Conservation (phyloP, 352 stramenopile species). For the Blastocystis sp. region DNA sequence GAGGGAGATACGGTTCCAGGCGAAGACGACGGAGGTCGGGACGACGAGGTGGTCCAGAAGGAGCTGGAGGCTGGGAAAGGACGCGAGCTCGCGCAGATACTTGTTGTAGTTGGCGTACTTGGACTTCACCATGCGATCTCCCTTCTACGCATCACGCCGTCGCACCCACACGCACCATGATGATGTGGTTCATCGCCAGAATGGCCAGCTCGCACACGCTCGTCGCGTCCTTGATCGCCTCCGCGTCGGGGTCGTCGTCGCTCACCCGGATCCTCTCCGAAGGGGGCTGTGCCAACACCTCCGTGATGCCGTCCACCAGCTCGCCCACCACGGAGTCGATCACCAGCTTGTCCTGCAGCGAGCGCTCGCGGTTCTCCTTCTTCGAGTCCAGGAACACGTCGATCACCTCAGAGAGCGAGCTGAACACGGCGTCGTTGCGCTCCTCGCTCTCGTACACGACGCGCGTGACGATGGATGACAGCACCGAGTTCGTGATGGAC, state of each 20-base stretch:
- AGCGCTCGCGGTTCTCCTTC: neutral
- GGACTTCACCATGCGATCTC: neutral
- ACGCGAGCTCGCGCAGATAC: slow-evolving; percentile 9
- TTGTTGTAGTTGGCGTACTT: slow-evolving; percentile 19
- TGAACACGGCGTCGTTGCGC: neutral
- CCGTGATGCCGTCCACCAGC: slow-evolving; percentile 11
- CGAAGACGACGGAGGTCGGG: slow-evolving; percentile 28
- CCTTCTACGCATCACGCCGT: slow-evolving; percentile 7
- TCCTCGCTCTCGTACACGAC: neutral
- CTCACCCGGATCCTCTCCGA: neutral
- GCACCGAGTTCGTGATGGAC: neutral
- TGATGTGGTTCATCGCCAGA: neutral
- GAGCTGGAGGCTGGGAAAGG: neutral
- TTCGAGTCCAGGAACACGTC: slow-evolving; percentile 14
- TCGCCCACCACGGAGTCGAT: neutral
- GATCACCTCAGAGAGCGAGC: neutral
- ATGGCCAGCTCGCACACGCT: neutral
- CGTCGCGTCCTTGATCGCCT: neutral
- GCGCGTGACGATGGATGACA: neutral
- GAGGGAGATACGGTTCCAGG: slow-evolving; percentile 34
- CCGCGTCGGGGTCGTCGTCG: neutral
- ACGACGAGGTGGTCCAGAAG: slow-evolving; percentile 5
- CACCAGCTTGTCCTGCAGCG: slow-evolving; percentile 16
- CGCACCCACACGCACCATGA: neutral
- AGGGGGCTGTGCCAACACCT: neutral